Evolutionary conservation across 2,329 filamentous ascomycete species (phyloP), one percentile per base, ranked within the genome.

Genomic region (Clathrospora elynae): DNA sequence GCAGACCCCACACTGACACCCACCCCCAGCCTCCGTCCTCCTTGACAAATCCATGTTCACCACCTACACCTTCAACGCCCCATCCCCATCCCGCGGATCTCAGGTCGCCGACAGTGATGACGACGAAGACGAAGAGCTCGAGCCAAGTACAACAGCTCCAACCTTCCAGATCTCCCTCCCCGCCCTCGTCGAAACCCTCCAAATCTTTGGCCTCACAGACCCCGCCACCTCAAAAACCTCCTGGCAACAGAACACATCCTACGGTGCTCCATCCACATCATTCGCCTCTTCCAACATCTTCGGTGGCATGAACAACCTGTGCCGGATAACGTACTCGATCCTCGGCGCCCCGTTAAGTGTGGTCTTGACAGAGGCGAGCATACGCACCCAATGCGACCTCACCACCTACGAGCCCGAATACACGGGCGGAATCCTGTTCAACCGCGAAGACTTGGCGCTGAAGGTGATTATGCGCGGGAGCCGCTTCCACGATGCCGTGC

Each of bases 381-480:
- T 96, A 33, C 62, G 64, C 20, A 70, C 67, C 9, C 95, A 87
- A 6, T 96, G 91, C 71, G 87, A 93, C 48, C 76, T 99, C 36
- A 88, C 86, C 6, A 97, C 93, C 0, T 99, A 96, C 71, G 80
- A 90, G 35, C 82, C 87, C 35, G 67, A 61, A 7, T 68, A 65
- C 34, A 47, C 53, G n/a, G 86, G 91, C 36, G 86, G 91, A 36
- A 97, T 99, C 31, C 93, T 92, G 0, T 90, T 99, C 55, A 84
- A 92, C 61, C 83, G 90, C 20, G 82, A 90, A 35, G 81, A 85
- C 37, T 77, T 97, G 6, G 78, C 83, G 6, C 87, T 96, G 74
- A 99, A 97, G 68, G 90, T 96, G 46, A 97, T 99, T 65, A 96
- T 96, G 87, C 87, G 86, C 55, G 82, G 86, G 8, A 80, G 80